Conservation (phyloP, 176 grass and related monocot species). For the Oryza meyeriana region DNA sequence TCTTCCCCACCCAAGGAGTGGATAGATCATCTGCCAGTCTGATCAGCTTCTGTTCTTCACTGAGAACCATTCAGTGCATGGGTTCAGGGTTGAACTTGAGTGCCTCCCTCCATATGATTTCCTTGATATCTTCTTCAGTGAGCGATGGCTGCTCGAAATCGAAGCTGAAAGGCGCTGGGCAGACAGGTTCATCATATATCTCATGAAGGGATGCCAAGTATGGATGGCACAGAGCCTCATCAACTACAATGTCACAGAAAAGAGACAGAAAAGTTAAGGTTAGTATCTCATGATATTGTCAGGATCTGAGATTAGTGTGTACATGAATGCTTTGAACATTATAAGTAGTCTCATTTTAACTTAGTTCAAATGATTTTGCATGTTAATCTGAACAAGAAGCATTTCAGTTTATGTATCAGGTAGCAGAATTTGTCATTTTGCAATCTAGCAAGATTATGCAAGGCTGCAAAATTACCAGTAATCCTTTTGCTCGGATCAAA, state of each 20-base stretch:
- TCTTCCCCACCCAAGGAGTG: background rate
- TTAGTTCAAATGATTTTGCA: background rate
- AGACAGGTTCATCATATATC: slow-evolving; percentile 83
- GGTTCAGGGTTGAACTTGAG: slow-evolving; percentile 94
- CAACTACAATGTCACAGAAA: slow-evolving; percentile 48
- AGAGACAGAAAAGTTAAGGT: background rate
- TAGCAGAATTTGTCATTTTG: slow-evolving; percentile 18
- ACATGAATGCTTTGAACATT: background rate
- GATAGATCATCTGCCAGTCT: slow-evolving; percentile 7
- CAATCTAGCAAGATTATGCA: slow-evolving; percentile 33
- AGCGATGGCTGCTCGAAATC: slow-evolving; percentile 94
- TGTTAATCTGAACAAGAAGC: background rate
- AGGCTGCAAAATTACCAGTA: slow-evolving; percentile 66
- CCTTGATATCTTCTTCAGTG: slow-evolving; percentile 96
- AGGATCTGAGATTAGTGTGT: background rate
- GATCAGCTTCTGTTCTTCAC: background rate
- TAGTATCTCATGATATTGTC: slow-evolving; percentile 10
- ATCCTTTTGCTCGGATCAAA: slow-evolving; percentile 98
- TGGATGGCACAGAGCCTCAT: slow-evolving; percentile 79
- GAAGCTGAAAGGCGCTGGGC: slow-evolving; percentile 80
- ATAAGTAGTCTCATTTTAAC: background rate
- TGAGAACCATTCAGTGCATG: slow-evolving; percentile 34
- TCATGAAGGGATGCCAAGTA: slow-evolving; percentile 83
- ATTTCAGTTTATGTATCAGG: background rate
- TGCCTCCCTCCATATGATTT: slow-evolving; percentile 90